phyloP scores from a whole-genome alignment of 176 grass and related monocot species.

The Ananas comosus region DNA sequence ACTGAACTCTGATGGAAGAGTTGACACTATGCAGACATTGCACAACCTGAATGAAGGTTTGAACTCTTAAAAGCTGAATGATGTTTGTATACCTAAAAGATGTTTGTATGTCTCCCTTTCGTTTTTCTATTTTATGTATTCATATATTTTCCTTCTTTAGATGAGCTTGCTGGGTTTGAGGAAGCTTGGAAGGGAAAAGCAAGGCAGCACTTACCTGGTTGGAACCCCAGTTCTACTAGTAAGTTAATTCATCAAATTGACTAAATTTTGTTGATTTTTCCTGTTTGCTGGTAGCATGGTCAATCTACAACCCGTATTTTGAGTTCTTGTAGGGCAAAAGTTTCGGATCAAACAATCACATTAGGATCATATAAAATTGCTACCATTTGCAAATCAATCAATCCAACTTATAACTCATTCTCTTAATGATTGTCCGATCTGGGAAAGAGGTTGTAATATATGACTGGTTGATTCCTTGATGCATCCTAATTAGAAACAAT shows the following conservation, averaged over 20 bases:
- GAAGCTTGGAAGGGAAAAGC: slow-evolving; percentile 73
- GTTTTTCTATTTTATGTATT: background rate
- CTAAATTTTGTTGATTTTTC: too few species aligned
- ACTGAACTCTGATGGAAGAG: slow-evolving; percentile 62
- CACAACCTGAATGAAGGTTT: slow-evolving; percentile 84
- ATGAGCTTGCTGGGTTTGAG: slow-evolving; percentile 69
- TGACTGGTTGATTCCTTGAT: too few species aligned
- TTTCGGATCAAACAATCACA: too few species aligned
- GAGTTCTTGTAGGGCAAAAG: too few species aligned
- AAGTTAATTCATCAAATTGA: slow-evolving; percentile 6
- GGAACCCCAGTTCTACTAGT: slow-evolving; percentile 45
- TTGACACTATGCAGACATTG: slow-evolving; percentile 65
- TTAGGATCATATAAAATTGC: too few species aligned
- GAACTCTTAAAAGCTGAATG: background rate
- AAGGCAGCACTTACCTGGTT: slow-evolving; percentile 44
- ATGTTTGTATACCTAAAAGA: background rate
- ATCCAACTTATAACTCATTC: too few species aligned
- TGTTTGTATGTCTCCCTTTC: background rate
- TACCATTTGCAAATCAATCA: too few species aligned
- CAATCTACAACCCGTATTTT: too few species aligned
- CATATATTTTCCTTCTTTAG: slow-evolving; percentile 20
- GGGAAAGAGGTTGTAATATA: too few species aligned
- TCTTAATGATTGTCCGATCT: too few species aligned
- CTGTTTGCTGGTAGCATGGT: too few species aligned
- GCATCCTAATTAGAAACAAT: too few species aligned